These are phyloP conservation scores for Dillenia turbinata DNA, from an alignment of 164 flowering plant genomes.

Conservation along the genomic window DNA sequence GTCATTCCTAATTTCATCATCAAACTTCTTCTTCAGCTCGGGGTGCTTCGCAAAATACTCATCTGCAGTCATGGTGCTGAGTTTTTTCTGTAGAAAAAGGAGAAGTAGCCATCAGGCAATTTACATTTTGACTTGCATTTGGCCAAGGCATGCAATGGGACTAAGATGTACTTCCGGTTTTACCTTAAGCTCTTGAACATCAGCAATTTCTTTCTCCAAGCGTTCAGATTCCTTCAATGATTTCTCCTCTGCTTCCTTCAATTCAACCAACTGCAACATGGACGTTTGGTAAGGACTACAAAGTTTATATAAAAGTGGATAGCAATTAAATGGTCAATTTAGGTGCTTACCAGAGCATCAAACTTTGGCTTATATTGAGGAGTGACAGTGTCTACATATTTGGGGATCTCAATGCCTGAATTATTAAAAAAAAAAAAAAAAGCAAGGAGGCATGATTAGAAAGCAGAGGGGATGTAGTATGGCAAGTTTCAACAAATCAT, in stretches of 20 bases:
- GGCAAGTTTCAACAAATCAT: too few species aligned
- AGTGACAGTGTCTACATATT: conserved; percentile 82
- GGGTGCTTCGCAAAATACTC: conserved; percentile 96
- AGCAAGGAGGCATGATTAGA: too few species aligned
- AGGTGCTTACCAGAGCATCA: conserved; percentile 68
- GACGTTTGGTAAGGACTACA: neutral
- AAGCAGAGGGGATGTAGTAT: too few species aligned
- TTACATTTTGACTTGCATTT: neutral
- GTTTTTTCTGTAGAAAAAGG: conserved; percentile 51
- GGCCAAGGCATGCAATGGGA: neutral
- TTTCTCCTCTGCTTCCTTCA: conserved; percentile 84
- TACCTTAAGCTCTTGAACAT: conserved; percentile 90
- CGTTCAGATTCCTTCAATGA: conserved; percentile 86
- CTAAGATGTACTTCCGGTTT: neutral
- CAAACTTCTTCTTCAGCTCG: conserved; percentile 86
- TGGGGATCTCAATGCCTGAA: conserved; percentile 80
- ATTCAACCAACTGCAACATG: conserved; percentile 62
- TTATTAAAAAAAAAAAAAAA: neutral
- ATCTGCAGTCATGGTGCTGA: conserved; percentile 91
- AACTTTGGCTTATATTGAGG: conserved; percentile 88
- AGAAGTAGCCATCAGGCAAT: conserved; percentile 1
- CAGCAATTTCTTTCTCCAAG: conserved; percentile 86
- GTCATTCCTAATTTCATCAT: conserved; percentile 91
- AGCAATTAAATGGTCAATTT: neutral
- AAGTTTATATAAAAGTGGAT: too few species aligned